These are phyloP conservation scores for Exophiala alcalophila DNA, from an alignment of 2,329 filamentous ascomycete genomes.

Conservation along the genomic window DNA sequence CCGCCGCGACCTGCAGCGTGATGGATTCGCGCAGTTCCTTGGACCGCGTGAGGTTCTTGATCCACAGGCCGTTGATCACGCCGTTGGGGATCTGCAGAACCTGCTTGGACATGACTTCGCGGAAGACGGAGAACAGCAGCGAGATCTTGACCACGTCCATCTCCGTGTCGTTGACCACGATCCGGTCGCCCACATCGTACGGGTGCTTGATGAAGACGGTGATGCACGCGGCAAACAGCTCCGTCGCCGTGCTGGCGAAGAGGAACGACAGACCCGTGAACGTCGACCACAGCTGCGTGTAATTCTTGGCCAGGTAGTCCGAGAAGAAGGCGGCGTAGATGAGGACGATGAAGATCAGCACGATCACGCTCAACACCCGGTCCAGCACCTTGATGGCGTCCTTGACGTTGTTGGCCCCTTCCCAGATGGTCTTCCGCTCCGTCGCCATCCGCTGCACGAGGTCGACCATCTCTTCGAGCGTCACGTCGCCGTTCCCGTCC, in stretches of 20 bases:
- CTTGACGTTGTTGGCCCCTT: conserved; percentile 35
- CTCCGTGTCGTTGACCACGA: conserved; percentile 32
- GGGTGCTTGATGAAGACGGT: conserved; percentile 35
- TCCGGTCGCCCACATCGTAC: conserved; percentile 36
- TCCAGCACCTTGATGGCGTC: conserved; percentile 38
- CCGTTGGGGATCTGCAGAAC: conserved; percentile 38
- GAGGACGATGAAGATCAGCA: conserved; percentile 21
- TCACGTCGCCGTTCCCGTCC: conserved; percentile 37
- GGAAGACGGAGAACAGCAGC: conserved; percentile 38
- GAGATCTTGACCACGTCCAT: conserved; percentile 35
- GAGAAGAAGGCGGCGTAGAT: conserved; percentile 25
- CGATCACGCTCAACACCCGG: conserved; percentile 33
- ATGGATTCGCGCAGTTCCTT: conserved; percentile 38
- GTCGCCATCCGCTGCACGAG: conserved; percentile 32
- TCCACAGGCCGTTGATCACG: conserved; percentile 38
- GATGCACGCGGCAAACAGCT: conserved; percentile 31
- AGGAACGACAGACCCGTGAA: conserved; percentile 30
- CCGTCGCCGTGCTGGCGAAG: conserved; percentile 30
- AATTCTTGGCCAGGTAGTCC: conserved; percentile 19
- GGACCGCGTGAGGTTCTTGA: conserved; percentile 39
- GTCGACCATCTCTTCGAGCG: conserved; percentile 37
- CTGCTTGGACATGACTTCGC: conserved; percentile 34
- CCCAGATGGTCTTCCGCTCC: conserved; percentile 34
- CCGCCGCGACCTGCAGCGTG: conserved; percentile 30
- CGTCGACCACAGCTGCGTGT: conserved; percentile 20